These are phyloP conservation scores for Alternaria gaisen DNA, from an alignment of 2,329 filamentous ascomycete genomes.

Conservation along the genomic window DNA sequence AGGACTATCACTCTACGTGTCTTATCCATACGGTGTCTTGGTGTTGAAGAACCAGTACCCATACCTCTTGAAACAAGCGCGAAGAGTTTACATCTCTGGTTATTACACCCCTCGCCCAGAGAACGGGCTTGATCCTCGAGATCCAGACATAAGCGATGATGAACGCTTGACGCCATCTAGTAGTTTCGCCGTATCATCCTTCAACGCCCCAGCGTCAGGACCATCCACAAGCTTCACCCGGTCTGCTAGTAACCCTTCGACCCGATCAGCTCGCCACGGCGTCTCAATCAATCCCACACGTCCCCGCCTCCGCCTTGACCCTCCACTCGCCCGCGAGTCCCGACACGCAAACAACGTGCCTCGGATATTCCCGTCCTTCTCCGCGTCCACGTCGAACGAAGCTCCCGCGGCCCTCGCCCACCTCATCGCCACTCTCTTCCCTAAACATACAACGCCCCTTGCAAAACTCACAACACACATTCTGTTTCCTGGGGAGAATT, in stretches of 20 bases:
- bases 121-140: not conserved
- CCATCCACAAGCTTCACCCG: conserved; percentile 11
- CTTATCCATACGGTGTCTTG: conserved; percentile 54
- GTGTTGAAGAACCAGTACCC: conserved; percentile 51
- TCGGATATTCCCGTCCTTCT: conserved; percentile 21
- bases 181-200: conserved; percentile 25
- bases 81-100: conserved; percentile 53
- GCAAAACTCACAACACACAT: conserved; percentile 51
- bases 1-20: conserved; percentile 53
- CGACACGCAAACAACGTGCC: not conserved
- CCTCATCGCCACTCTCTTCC: conserved; percentile 47
- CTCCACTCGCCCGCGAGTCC: conserved; percentile 5
- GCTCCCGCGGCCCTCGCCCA: conserved; percentile 42
- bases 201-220: conserved; percentile 5
- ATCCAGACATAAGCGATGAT: conserved; percentile 18
- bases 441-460: conserved; percentile 22
- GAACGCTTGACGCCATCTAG: conserved; percentile 24
- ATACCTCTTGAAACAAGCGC: conserved; percentile 51
- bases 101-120: conserved; percentile 38
- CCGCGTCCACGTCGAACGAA: conserved; percentile 22
- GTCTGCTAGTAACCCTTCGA: not conserved
- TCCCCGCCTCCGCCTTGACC: conserved; percentile 29
- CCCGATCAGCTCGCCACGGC: conserved; percentile 4
- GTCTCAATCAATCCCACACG: conserved; percentile 17
- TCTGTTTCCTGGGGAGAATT: conserved; percentile 51